Conservation (phyloP, 176 grass and related monocot species). For the Elymus sibiricus region DNA sequence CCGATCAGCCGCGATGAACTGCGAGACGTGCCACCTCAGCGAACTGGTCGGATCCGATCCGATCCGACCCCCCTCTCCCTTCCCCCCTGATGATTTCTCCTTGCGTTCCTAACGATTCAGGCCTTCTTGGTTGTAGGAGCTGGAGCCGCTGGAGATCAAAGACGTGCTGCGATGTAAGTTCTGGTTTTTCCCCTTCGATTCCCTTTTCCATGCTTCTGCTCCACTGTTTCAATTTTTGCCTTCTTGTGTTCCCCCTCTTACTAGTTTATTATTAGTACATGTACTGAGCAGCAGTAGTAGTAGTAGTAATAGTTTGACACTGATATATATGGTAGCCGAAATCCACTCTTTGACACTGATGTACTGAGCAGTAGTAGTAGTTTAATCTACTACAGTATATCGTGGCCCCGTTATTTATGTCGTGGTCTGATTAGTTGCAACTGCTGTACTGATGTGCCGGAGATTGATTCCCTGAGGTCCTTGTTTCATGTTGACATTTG, state of each 20-base stretch:
- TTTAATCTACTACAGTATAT: neutral
- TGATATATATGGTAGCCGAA: neutral
- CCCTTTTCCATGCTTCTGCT: neutral
- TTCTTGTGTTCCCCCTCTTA: neutral
- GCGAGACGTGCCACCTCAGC: constrained; percentile 24
- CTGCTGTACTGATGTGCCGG: neutral
- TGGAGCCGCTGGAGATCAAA: neutral
- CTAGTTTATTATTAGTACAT: neutral
- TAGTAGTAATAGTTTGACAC: too few relatives aligned
- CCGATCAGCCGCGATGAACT: constrained; percentile 13
- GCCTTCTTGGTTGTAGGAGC: neutral
- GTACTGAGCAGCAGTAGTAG: too few relatives aligned
- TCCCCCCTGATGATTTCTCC: neutral
- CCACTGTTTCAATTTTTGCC: neutral
- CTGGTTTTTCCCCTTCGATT: neutral
- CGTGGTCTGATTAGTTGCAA: neutral
- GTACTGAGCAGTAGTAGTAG: neutral
- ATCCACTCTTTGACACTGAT: neutral
- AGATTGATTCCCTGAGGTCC: neutral
- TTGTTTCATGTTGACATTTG: neutral
- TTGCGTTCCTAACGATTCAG: neutral
- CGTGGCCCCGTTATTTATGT: neutral
- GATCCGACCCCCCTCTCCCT: too few relatives aligned
- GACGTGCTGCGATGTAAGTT: constrained; percentile 20
- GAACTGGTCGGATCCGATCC: constrained; percentile 18